Evolutionary conservation across 1,284 basidiomycete genomes (phyloP).

Genomic region (Trametes versicolor): DNA sequence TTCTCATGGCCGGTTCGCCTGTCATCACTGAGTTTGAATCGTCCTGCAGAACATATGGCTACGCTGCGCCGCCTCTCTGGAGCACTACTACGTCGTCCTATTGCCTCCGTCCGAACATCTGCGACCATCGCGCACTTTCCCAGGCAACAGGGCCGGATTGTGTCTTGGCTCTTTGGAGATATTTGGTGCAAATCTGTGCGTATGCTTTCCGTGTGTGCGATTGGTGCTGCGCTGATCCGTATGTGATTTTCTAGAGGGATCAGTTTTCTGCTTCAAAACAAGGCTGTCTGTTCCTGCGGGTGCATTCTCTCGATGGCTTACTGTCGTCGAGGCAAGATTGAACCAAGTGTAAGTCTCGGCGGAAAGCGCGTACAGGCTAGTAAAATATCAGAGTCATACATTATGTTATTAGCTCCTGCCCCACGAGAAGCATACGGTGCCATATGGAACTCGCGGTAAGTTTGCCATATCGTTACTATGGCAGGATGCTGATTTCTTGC

Average conservation of each 20-base stretch:
- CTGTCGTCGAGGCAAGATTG: too few relatives aligned
- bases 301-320: background rate
- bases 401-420: too few relatives aligned
- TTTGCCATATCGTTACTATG: background rate
- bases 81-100: background rate
- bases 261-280: background rate
- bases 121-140: background rate
- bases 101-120: slow-evolving; percentile 1
- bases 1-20: background rate
- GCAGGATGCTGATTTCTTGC: background rate
- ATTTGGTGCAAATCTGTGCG: slow-evolving; percentile 6
- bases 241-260: background rate
- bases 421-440: too few relatives aligned
- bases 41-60: slow-evolving; percentile 1
- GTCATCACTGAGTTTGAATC: background rate
- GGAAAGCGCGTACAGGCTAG: too few relatives aligned
- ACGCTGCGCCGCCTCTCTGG: background rate
- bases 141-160: background rate
- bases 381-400: too few relatives aligned
- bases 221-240: background rate
- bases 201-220: background rate
- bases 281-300: background rate
- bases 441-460: background rate
- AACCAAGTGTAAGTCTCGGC: too few relatives aligned
- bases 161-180: too few relatives aligned